Base-by-base conservation (phyloP, 2,329 filamentous ascomycete genomes). In the Harringtonia lauricola region DNA sequence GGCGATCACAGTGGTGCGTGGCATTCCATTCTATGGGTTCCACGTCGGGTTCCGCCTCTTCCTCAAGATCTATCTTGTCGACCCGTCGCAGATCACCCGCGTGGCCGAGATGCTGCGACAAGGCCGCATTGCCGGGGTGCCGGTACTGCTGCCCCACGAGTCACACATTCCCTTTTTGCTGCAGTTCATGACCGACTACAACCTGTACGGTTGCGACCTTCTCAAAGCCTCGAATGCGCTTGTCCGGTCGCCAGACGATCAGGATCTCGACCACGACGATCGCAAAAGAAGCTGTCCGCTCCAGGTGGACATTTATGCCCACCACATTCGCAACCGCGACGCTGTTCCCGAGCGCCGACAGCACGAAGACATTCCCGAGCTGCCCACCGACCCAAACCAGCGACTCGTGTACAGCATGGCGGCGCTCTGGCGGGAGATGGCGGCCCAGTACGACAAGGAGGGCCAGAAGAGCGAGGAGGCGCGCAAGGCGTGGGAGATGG, bases 111-210 rank as follows among this genome's bases (percentile, higher is more conserved):
- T 98, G 39, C 70, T 98, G 35, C 81, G 86, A 17, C 88, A 95
- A 61, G 92, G 92, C 8, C 47, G 49, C n/a, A 8, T 52, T 4
- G 46, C 24, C 9, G 83, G 83, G 26, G 81, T 98, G 36, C 76
- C 96, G 76, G 86, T 86, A 57, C 83, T 98, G 36, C 90, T 96
- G 57, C 90, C 92, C 0, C 94, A 92, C 57, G 92, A 98, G 63
- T 88, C 86, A 17, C 94, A 98, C 59, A 62, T 96, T 49, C 87
- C 95, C 57, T 96, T 89, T 59, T 66, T 95, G 9, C 71, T 92
- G 10, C 94, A 98, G 63, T 98, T 94, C 76, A 96, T 98, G 92
- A 84, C 83, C 51, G 94, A 98, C 60, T 98, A 94, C 68, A 98
- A 95, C 58, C 68, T 98, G 52, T 96, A 94, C 59, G 94, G 94